Evolutionary conservation across 2,329 filamentous ascomycete species (phyloP).

Genomic region (Aaosphaeria arxii): DNA sequence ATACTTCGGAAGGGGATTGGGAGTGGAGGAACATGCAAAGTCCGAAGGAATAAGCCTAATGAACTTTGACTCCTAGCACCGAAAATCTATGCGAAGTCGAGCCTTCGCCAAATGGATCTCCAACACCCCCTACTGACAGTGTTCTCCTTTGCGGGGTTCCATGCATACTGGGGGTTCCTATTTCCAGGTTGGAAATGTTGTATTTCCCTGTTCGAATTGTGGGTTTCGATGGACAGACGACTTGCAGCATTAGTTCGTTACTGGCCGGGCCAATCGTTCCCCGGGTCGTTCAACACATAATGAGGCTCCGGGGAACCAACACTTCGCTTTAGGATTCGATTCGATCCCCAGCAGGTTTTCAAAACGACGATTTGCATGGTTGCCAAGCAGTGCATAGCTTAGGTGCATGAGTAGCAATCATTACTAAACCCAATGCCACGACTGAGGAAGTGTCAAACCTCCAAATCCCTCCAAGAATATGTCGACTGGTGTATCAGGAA

Average conservation of each 20-base stretch:
- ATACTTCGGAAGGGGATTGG: too few relatives aligned
- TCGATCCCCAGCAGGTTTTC: constrained; percentile 50
- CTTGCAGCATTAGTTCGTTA: constrained; percentile 45
- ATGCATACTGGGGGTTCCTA: constrained; percentile 61
- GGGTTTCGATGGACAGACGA: constrained; percentile 61
- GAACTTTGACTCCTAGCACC: too few relatives aligned
- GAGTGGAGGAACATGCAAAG: too few relatives aligned
- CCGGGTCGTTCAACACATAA: constrained; percentile 43
- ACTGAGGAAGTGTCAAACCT: constrained; percentile 59
- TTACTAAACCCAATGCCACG: constrained; percentile 63
- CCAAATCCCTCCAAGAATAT: constrained; percentile 50
- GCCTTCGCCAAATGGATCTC: constrained; percentile 41
- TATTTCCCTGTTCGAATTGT: constrained; percentile 57
- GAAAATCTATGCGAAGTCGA: constrained; percentile 21
- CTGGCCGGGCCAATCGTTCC: constrained; percentile 55
- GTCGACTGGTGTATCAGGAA: constrained; percentile 55
- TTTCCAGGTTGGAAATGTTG: constrained; percentile 44
- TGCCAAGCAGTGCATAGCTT: constrained; percentile 59
- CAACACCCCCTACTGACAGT: constrained; percentile 51
- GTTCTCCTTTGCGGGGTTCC: constrained; percentile 57
- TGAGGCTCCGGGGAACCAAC: constrained; percentile 35
- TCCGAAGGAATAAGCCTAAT: too few relatives aligned
- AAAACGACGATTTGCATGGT: constrained; percentile 55
- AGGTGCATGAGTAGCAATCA: constrained; percentile 59
- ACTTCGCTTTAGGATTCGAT: constrained; percentile 52